Evolutionary conservation across 108 stramenopile genomes (phyloP).

Genomic region (Cyclotella atomus): DNA sequence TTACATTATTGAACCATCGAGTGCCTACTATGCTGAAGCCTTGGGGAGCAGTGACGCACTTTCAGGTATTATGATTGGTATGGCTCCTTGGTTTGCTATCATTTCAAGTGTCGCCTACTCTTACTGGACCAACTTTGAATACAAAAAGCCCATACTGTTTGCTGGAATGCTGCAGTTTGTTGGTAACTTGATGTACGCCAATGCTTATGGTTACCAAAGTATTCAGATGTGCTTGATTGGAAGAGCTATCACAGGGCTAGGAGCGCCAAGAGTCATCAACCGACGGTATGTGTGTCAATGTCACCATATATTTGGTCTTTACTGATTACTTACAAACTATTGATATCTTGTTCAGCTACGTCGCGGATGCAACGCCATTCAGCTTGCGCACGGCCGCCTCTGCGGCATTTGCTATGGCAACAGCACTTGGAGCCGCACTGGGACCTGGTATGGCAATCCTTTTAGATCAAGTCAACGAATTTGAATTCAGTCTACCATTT

Average conservation of each 20-base stretch:
- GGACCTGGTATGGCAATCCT: constrained; percentile 79
- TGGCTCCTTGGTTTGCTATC: constrained; percentile 78
- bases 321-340: background rate
- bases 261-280: constrained; percentile 80
- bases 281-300: constrained; percentile 38
- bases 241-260: constrained; percentile 75
- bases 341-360: constrained; percentile 58
- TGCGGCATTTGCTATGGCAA: constrained; percentile 72
- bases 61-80: constrained; percentile 82
- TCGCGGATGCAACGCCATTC: constrained; percentile 79
- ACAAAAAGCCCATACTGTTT: constrained; percentile 72
- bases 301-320: background rate
- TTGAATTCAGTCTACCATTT: constrained; percentile 60
- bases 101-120: constrained; percentile 62
- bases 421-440: constrained; percentile 71
- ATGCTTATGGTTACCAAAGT: constrained; percentile 63
- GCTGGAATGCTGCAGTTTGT: constrained; percentile 61
- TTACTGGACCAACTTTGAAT: constrained; percentile 82
- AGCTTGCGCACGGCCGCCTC: constrained; percentile 63
- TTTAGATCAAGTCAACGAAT: constrained; percentile 55
- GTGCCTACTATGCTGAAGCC: constrained; percentile 77
- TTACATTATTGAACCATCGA: constrained; percentile 83
- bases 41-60: constrained; percentile 74
- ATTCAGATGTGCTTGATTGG: constrained; percentile 75
- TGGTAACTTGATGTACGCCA: constrained; percentile 81